Evolutionary conservation across 345 rosid genomes (phyloP).

Genomic region (Citrus medica): DNA sequence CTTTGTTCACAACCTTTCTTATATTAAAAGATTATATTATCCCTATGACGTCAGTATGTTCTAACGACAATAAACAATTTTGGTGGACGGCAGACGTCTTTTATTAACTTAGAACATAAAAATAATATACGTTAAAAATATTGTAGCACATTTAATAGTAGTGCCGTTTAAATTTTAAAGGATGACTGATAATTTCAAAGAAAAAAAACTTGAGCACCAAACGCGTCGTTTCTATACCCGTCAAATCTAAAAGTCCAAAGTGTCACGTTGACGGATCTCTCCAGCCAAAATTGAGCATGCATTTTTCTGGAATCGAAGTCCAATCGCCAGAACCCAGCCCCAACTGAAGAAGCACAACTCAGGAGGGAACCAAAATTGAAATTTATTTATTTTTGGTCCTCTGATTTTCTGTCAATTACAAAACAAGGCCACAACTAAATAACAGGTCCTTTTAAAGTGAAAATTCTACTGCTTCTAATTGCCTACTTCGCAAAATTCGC

Average conservation of each 20-base stretch:
- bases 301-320: not conserved
- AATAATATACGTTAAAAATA: rapidly evolving
- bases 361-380: not conserved
- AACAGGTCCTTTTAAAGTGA: not conserved
- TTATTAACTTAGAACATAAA: rapidly evolving
- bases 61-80: rapidly evolving
- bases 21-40: too few relatives aligned
- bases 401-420: not conserved
- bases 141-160: too few relatives aligned
- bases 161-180: too few relatives aligned
- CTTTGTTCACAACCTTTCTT: too few relatives aligned
- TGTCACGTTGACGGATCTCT: not conserved
- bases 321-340: not conserved
- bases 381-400: not conserved
- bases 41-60: too few relatives aligned
- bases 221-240: too few relatives aligned
- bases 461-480: not conserved
- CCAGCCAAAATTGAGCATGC: too few relatives aligned
- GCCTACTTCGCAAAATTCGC: not conserved
- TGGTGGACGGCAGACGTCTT: rapidly evolving
- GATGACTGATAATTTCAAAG: too few relatives aligned
- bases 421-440: not conserved
- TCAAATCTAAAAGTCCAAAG: not conserved
- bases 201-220: too few relatives aligned
- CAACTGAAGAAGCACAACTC: not conserved